Base-by-base conservation (phyloP, 768 basidiomycete species). In the Tephrocybe sp. region DNA sequence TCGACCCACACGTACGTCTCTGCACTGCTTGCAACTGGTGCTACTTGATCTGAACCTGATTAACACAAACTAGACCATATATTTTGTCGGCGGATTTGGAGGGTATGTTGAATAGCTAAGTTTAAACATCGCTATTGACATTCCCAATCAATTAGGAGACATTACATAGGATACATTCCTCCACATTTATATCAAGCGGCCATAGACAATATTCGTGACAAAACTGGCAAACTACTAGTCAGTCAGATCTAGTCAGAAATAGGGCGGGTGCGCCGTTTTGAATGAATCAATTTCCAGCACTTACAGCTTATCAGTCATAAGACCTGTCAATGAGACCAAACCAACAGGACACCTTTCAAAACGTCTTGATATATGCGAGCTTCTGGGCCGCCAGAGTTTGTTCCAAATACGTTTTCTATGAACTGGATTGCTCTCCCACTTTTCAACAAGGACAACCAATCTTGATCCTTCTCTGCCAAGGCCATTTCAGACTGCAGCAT, bases 81-180 rank as follows among this genome's bases (percentile, higher is more conserved):
- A 80, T 56, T 80, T 72, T 44, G 77, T 80, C 4, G 78, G 78
- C 11, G 79, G 78, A 3, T 79, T 80, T 55, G 77, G 77, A 31
- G 72, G 67, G 74, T 75, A 53, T 46, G 73, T 63, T 19, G 25
- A 16, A 16, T 47, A 29, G n/a, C 36, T 45, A 1, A 2, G 11
- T 16, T 23, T 10, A 8, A 19, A n/a, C n/a, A n/a, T 18, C 8
- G 37, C 21, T 21, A 19, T 38, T 38, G 19, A 24, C 30, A 19
- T n/a, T 31, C 48, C 4, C 46, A 11, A 41, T 42, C 38, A 10
- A 39, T 46, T 50, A 74, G 73, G 52, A 62, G 66, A 44, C 77
- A 79, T 51, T 79, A 73, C 57, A 80, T 79, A 44, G 77, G 79
- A 2, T 73, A 73, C 57, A 74, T 79, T 31, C 76, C 79, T 1